Evolutionary conservation across 768 basidiomycete species (phyloP).

Genomic region (Psilocybe subaeruginosa): DNA sequence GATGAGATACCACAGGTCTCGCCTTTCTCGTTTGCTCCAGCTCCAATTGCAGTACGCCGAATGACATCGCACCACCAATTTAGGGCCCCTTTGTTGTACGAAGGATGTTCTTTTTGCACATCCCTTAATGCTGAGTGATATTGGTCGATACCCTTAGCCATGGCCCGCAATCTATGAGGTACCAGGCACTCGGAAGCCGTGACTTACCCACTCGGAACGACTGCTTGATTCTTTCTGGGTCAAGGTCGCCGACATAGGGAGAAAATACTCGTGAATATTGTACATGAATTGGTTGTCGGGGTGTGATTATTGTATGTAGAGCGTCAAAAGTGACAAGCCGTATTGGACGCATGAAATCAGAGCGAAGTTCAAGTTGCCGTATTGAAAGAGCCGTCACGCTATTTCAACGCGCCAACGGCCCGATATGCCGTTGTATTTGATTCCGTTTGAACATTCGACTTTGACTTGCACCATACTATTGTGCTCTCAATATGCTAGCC

Average conservation of each 20-base stretch:
- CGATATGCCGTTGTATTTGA: background rate
- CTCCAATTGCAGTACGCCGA: constrained; percentile 70
- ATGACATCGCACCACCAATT: constrained; percentile 85
- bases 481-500: background rate
- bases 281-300: constrained; percentile 66
- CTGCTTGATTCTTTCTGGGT: constrained; percentile 50
- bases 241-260: constrained; percentile 65
- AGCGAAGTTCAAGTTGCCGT: background rate
- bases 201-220: constrained; percentile 64
- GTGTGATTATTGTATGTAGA: constrained; percentile 73
- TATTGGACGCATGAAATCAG: constrained; percentile 33
- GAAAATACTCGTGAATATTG: constrained; percentile 69
- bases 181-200: background rate
- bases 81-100: constrained; percentile 55
- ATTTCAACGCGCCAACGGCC: background rate
- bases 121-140: constrained; percentile 37
- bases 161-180: too few relatives aligned
- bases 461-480: background rate
- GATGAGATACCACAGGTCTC: constrained; percentile 9
- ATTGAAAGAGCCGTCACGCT: background rate
- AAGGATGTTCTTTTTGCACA: constrained; percentile 61
- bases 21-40: constrained; percentile 68
- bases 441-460: background rate
- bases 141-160: background rate
- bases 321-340: constrained; percentile 80